Conservation (phyloP, 2,329 filamentous ascomycete species). For the Neopestalotiopsis sp. region DNA sequence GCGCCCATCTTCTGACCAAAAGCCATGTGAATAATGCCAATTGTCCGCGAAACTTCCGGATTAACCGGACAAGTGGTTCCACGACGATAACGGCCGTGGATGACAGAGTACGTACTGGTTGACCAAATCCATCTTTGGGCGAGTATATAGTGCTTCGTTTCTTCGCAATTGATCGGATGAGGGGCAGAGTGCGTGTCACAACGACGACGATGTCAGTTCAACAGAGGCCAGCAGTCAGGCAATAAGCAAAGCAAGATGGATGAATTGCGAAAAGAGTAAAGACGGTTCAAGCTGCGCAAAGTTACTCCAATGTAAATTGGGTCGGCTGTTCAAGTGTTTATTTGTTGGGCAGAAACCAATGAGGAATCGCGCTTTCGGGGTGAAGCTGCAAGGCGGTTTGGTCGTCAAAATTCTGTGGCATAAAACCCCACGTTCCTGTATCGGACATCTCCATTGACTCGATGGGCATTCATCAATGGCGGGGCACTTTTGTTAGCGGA, state of each 20-base stretch:
- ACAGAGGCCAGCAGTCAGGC: not conserved
- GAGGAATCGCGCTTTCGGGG: not conserved
- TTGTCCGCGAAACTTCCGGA: not conserved
- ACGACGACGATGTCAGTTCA: not conserved
- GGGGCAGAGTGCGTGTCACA: not conserved
- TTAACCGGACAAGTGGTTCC: not conserved
- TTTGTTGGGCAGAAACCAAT: constrained; percentile 14
- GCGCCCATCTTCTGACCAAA: not conserved
- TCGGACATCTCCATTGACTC: constrained; percentile 40
- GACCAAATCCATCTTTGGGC: constrained; percentile 55
- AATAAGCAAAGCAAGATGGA: not conserved
- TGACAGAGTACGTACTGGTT: constrained; percentile 49
- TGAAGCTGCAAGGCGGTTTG: not conserved
- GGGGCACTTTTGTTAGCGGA: constrained; percentile 21
- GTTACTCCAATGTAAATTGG: not conserved
- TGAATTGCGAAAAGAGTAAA: not conserved
- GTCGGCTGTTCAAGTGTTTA: not conserved
- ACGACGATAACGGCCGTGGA: not conserved
- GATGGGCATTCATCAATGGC: constrained; percentile 21
- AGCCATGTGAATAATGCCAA: not conserved
- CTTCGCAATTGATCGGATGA: constrained; percentile 5
- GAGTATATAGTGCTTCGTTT: not conserved
- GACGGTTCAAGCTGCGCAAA: not conserved
- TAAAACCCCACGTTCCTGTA: constrained; percentile 45
- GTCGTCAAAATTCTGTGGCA: constrained; percentile 12